A percentile compares a stretch with the other conserved stretches of the same genome.
Conservation (phyloP, 352 stramenopile genomes). For the Globisporangium yorkense region DNA sequence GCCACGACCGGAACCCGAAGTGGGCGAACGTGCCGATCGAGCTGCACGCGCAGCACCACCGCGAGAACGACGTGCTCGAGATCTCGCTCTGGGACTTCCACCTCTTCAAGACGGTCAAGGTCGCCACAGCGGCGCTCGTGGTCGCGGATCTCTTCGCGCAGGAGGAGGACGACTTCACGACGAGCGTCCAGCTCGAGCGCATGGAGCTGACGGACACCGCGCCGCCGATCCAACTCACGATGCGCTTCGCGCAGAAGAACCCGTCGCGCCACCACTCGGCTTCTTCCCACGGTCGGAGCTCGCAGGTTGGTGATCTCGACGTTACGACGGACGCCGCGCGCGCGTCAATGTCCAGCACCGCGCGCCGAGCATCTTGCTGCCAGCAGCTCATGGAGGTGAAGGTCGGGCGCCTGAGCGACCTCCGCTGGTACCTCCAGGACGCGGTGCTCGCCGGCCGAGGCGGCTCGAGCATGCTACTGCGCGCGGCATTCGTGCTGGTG, state of each 20-base stretch:
- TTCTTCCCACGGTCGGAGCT: neutral
- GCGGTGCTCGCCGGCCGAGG: constrained; percentile 7
- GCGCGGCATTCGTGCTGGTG: constrained; percentile 23
- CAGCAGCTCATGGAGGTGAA: constrained; percentile 2
- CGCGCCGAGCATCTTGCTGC: neutral
- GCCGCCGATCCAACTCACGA: constrained; percentile 25
- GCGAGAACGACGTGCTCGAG: constrained; percentile 31
- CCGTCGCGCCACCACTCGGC: constrained; percentile 1
- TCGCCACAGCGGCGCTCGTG: constrained; percentile 39
- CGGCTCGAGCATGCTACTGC: constrained; percentile 26
- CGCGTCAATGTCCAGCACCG: neutral
- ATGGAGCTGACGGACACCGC: constrained; percentile 24
- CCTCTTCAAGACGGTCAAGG: constrained; percentile 55
- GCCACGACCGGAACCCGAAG: constrained; percentile 31
- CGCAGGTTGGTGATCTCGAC: neutral
- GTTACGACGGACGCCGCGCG: neutral
- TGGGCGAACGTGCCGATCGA: constrained; percentile 37
- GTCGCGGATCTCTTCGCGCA: constrained; percentile 31
- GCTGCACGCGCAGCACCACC: constrained; percentile 23
- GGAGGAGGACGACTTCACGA: constrained; percentile 29
- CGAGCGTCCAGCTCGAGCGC: constrained; percentile 44
- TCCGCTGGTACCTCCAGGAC: constrained; percentile 29
- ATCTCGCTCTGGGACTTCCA: constrained; percentile 65
- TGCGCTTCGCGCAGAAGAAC: constrained; percentile 13
- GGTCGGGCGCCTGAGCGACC: neutral